A percentile compares a stretch with the other conserved stretches of the same genome.
These are phyloP conservation scores for Dendrobium chrysotoxum DNA, from an alignment of 106 monocot genomes.

Conservation along the genomic window DNA sequence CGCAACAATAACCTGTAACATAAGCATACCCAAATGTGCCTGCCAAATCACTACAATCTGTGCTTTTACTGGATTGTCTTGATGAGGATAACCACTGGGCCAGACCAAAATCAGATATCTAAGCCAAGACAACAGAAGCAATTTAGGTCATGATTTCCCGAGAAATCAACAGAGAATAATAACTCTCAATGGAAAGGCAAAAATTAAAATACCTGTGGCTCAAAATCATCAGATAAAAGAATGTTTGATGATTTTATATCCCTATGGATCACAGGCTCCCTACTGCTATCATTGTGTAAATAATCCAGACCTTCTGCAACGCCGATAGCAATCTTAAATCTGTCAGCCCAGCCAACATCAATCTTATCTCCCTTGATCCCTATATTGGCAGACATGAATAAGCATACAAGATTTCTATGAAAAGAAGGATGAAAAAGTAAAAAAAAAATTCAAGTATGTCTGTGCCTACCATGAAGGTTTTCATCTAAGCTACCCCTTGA, in stretches of 20 bases:
- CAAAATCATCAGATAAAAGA: constrained; percentile 54
- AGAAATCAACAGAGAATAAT: neutral
- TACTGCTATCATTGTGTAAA: constrained; percentile 37
- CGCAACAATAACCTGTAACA: neutral
- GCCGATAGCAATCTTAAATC: constrained; percentile 57
- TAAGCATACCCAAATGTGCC: constrained; percentile 81
- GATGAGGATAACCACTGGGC: constrained; percentile 48
- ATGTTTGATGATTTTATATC: constrained; percentile 96
- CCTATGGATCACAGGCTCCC: constrained; percentile 59
- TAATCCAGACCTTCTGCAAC: constrained; percentile 62
- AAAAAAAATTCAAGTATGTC: neutral
- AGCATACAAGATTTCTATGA: neutral
- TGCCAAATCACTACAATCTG: constrained; percentile 55
- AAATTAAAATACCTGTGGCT: constrained; percentile 50
- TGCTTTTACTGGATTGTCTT: constrained; percentile 12
- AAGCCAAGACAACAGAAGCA: neutral
- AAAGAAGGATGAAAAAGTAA: neutral
- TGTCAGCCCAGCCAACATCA: constrained; percentile 51
- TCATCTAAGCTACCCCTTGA: constrained; percentile 68
- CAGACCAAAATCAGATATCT: constrained; percentile 82
- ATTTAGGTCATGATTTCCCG: neutral
- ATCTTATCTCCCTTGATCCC: constrained; percentile 8
- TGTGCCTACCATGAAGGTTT: constrained; percentile 40
- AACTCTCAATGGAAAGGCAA: neutral
- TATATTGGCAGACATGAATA: neutral